Base-by-base conservation (phyloP, 2,329 filamentous ascomycete genomes). In the Hymenoscyphus repandus region DNA sequence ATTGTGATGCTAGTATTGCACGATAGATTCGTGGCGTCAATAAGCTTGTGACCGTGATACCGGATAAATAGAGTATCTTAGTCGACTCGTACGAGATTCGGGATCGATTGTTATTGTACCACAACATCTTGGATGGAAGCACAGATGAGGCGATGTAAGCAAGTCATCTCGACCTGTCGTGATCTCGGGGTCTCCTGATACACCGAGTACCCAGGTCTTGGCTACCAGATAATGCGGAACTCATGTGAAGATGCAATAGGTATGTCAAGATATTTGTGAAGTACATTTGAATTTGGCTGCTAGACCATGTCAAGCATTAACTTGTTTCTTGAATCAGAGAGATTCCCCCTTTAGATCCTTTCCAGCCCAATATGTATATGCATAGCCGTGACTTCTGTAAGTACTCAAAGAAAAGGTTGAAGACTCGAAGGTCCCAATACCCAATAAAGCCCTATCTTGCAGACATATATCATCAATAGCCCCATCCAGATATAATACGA, bases 381-480 rank as follows among this genome's bases (percentile, higher is more conserved):
- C 40, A 32, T 17, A 15, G 13, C 34, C 17, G 22, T 36, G 45
- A 39, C 45, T 47, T 30, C 10, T 17, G 12, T 13, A 13, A 27
- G 12, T 47, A 13, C 15, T 27, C 22, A 47, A 38, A 11, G 13
- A 34, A 31, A 38, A 22, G 34, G 33, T 38, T 38, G 12, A 18
- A 39, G 45, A 38, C 33, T 34, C 22, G 18, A 33, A 47, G 13
- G 31, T 17, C 45, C 15, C 12, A 36, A 32, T 39, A 39, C 38
- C 32, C 18, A 39, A 9, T 34, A 39, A 11, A n/a, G 47, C 53
- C 56, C 57, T 50, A 56, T 41, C 52, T 44, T 53, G 51, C 41
- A 58, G 51, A 54, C 58, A 56, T 60, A 52, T 58, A 60, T 61
- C 60, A 58, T 58, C 55, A 54, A 56, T 54, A 57, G 47, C 54